A percentile compares a stretch with the other conserved stretches of the same genome.
phyloP scores from a whole-genome alignment of 768 basidiomycete genomes.

The Mrakia frigida region DNA sequence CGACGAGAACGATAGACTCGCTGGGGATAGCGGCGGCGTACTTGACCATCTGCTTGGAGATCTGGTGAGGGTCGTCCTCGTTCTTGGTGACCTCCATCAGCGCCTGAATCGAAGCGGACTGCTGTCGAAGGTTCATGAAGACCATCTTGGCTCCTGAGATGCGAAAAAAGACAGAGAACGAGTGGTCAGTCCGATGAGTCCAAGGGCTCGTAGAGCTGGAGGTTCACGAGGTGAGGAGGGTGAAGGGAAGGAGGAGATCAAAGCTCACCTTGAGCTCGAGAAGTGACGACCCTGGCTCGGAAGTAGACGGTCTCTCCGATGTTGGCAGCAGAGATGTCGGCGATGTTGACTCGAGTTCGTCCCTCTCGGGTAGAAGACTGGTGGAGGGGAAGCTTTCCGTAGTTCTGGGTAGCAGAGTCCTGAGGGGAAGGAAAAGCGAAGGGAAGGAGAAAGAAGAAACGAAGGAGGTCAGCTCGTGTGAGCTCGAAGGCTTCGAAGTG shows the following conservation, averaged over 20 bases:
- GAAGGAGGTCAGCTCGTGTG: slow-evolving; percentile 5
- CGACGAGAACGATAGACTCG: slow-evolving; percentile 88
- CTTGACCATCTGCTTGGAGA: slow-evolving; percentile 97
- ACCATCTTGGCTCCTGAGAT: slow-evolving; percentile 75
- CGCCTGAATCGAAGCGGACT: slow-evolving; percentile 78
- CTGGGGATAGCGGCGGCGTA: slow-evolving; percentile 71
- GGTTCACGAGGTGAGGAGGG: background rate
- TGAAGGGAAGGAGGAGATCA: background rate
- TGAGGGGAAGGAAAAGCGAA: background rate
- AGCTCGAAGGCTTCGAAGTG: background rate
- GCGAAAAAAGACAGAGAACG: background rate
- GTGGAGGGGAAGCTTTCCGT: slow-evolving; percentile 82
- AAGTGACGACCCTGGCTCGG: slow-evolving; percentile 85
- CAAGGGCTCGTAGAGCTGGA: background rate
- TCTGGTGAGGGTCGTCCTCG: slow-evolving; percentile 48
- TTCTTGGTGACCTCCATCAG: slow-evolving; percentile 61
- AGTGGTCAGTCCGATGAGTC: too few species aligned
- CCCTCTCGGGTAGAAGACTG: slow-evolving; percentile 73
- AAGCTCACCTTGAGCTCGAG: slow-evolving; percentile 66
- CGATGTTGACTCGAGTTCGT: slow-evolving; percentile 61
- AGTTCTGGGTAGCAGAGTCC: slow-evolving; percentile 60
- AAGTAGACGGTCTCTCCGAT: slow-evolving; percentile 72
- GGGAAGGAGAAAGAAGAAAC: background rate
- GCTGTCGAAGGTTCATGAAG: slow-evolving; percentile 86
- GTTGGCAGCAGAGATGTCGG: slow-evolving; percentile 56